These are phyloP conservation scores for Chaetomidium leptoderma DNA, from an alignment of 495 filamentous ascomycete genomes.

Conservation along the genomic window DNA sequence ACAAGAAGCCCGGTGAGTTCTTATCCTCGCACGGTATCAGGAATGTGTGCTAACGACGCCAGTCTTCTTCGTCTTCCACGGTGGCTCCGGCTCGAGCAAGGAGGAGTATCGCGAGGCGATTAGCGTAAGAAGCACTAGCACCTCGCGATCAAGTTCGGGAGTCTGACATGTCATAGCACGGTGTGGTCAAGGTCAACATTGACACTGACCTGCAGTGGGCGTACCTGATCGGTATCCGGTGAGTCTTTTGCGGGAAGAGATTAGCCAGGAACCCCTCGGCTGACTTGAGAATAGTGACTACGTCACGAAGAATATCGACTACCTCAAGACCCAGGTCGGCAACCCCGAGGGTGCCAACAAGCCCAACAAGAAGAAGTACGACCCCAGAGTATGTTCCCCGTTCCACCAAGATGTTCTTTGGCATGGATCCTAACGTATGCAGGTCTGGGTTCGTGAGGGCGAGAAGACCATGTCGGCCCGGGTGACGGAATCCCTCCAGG, in stretches of 20 bases:
- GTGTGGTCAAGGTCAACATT: constrained; percentile 97
- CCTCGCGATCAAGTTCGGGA: too few species aligned
- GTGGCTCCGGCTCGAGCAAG: constrained; percentile 86
- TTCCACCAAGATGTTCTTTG: not conserved
- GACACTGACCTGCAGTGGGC: constrained; percentile 83
- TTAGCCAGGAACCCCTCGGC: not conserved
- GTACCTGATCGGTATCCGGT: constrained; percentile 80
- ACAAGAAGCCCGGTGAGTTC: constrained; percentile 65
- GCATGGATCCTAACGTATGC: constrained; percentile 4
- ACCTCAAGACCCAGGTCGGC: constrained; percentile 76
- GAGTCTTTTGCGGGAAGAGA: not conserved
- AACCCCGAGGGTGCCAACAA: constrained; percentile 95
- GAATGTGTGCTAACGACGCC: not conserved
- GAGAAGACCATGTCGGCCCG: constrained; percentile 93
- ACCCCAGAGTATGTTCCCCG: constrained; percentile 37
- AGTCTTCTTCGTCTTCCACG: constrained; percentile 99
- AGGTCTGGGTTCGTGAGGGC: constrained; percentile 74
- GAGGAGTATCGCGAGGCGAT: constrained; percentile 85
- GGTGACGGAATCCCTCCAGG: constrained; percentile 72
- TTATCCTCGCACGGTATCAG: not conserved
- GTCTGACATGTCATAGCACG: constrained; percentile 41
- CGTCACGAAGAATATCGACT: constrained; percentile 90
- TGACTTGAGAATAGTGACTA: constrained; percentile 54
- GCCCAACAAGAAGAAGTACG: constrained; percentile 99
- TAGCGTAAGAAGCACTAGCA: constrained; percentile 33